These are phyloP conservation scores for Podospora fimiseda DNA, from an alignment of 495 filamentous ascomycete genomes.

Conservation along the genomic window DNA sequence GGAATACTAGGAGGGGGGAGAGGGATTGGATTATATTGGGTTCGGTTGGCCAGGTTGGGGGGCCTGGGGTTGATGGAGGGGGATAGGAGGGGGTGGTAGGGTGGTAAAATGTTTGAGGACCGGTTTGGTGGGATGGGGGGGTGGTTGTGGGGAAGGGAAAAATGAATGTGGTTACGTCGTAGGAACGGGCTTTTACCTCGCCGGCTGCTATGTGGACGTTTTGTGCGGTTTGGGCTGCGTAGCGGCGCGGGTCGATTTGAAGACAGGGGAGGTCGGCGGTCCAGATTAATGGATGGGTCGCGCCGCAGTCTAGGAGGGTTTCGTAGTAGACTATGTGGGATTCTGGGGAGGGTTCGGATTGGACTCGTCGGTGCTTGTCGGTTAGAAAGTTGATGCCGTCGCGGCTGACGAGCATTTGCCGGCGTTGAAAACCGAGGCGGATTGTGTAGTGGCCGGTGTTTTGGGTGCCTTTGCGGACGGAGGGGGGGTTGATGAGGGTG, in stretches of 20 bases:
- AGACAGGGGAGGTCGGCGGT: slow-evolving; percentile 29
- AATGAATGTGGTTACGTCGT: slow-evolving; percentile 38
- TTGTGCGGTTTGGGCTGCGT: slow-evolving; percentile 33
- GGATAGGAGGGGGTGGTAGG: neutral
- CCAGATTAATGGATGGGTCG: slow-evolving; percentile 36
- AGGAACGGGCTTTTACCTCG: slow-evolving; percentile 17
- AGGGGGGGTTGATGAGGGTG: slow-evolving; percentile 19
- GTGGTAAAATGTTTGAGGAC: neutral
- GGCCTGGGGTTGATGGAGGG: neutral
- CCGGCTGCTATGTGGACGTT: slow-evolving; percentile 21
- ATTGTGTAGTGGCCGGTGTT: slow-evolving; percentile 23
- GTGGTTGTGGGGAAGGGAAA: slow-evolving; percentile 14
- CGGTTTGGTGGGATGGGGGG: slow-evolving; percentile 15
- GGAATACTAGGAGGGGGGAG: slow-evolving; percentile 26
- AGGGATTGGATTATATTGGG: slow-evolving; percentile 18
- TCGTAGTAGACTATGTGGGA: slow-evolving; percentile 15
- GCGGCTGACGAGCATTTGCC: slow-evolving; percentile 10
- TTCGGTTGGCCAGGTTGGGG: slow-evolving; percentile 10
- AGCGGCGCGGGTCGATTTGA: slow-evolving; percentile 25
- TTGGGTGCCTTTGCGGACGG: slow-evolving; percentile 9
- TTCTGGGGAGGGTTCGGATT: neutral
- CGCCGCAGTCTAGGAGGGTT: slow-evolving; percentile 40
- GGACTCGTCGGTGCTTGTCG: neutral
- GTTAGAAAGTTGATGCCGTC: neutral
- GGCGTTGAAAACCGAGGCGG: slow-evolving; percentile 23